A percentile compares a stretch with the other conserved stretches of the same genome.
Evolutionary conservation across 257 asterid genomes (phyloP).

Genomic region (Solanum virginianum): DNA sequence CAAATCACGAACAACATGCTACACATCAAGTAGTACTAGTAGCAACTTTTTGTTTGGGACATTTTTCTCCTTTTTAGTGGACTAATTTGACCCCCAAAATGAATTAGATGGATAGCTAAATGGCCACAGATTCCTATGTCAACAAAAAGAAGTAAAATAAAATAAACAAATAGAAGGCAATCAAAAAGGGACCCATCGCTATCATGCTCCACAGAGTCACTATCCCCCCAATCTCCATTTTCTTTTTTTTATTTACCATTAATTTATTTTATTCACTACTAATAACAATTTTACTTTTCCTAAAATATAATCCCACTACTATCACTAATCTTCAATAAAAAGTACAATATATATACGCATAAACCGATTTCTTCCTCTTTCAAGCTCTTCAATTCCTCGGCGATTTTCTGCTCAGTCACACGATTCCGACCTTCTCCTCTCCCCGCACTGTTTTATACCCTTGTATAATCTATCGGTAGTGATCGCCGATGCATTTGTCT

Average conservation of each 20-base stretch:
- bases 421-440: background rate
- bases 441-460: background rate
- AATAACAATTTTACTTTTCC: background rate
- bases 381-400: background rate
- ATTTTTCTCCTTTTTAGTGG: no score
- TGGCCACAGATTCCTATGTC: background rate
- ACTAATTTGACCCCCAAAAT: no score
- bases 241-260: background rate
- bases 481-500: slow-evolving; percentile 6
- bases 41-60: no score
- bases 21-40: no score
- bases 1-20: no score
- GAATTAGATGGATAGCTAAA: no score
- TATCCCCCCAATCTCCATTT: background rate
- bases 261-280: background rate
- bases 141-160: background rate
- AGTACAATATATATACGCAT: background rate
- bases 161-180: background rate
- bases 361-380: background rate
- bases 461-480: background rate
- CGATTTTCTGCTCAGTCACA: background rate
- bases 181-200: slow-evolving; percentile 14
- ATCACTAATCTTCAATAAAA: background rate
- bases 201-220: slow-evolving; percentile 33
- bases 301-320: background rate